These are phyloP conservation scores for Fistulifera pelliculosa DNA, from an alignment of 108 stramenopile genomes.

Conservation along the genomic window DNA sequence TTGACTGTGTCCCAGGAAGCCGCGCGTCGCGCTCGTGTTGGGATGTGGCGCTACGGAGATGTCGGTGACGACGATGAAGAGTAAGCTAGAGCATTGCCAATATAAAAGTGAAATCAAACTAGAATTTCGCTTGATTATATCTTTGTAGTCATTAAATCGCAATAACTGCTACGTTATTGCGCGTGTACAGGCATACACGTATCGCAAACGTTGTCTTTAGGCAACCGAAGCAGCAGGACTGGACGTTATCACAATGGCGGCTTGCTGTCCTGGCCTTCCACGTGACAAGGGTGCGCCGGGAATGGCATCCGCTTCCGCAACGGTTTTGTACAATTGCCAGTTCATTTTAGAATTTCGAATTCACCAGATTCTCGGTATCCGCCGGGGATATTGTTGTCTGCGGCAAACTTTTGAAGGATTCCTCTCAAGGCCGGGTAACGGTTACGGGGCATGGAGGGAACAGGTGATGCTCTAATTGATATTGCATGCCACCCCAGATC, in stretches of 20 bases:
- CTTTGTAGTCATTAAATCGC: too few relatives aligned
- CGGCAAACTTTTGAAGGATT: slow-evolving; percentile 75
- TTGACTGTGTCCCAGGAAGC: slow-evolving; percentile 57
- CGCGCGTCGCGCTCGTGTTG: slow-evolving; percentile 62
- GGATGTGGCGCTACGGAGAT: slow-evolving; percentile 90
- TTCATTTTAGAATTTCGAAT: slow-evolving; percentile 80
- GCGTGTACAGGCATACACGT: too few relatives aligned
- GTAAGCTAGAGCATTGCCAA: too few relatives aligned
- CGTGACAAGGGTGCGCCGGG: slow-evolving; percentile 66
- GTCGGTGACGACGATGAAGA: slow-evolving; percentile 73
- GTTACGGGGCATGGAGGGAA: slow-evolving; percentile 89
- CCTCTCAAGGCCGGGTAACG: slow-evolving; percentile 72
- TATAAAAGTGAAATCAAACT: too few relatives aligned
- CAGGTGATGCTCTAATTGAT: slow-evolving; percentile 93
- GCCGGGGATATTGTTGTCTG: slow-evolving; percentile 85
- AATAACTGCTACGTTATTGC: too few relatives aligned
- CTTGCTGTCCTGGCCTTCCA: slow-evolving; percentile 64
- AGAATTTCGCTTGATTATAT: too few relatives aligned
- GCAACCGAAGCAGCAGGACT: neutral
- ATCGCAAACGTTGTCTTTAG: too few relatives aligned
- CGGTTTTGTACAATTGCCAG: slow-evolving; percentile 68
- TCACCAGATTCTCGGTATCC: slow-evolving; percentile 78
- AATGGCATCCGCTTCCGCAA: slow-evolving; percentile 64
- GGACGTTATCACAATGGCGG: slow-evolving; percentile 37
- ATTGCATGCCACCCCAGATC: slow-evolving; percentile 95